Base-by-base conservation (phyloP, 2,329 filamentous ascomycete species). In the Coleophoma eucalyptorum region DNA sequence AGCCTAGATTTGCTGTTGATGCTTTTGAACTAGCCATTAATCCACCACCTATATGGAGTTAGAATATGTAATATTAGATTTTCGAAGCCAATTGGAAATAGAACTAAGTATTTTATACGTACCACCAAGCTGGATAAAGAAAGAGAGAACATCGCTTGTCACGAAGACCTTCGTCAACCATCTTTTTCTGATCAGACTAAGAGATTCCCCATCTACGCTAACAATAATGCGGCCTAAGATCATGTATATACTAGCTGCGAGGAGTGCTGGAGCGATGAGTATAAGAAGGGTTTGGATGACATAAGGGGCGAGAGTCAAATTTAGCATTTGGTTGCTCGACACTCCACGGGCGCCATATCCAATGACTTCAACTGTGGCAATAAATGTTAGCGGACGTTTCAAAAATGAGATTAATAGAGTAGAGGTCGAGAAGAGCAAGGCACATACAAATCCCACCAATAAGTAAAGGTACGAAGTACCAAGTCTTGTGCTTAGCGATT, bases 401-500 rank as follows among this genome's bases (percentile, higher is more conserved):
- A 26, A 7, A 26, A 26, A 26, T 2, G 18, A 46, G 31, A 2
- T n/a, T 15, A 34, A 20, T 26, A 46, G 2, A 46, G 21, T 11
- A 46, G 5, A 15, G 13, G 13, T 15, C 5, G n/a, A 32, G 12
- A 34, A 46, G n/a, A 33, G 3, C 6, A 46, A 46, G 34, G 32
- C 6, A 46, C 43, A 33, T 46, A 77, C 74, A 76, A 26, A 71
- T 51, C n/a, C 72, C 72, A 13, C 76, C 76, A 12, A 79, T 58
- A 7, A 73, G 54, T 43, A 79, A 73, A 0, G 77, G 71, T 1
- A 72, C 70, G 55, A 76, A 71, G 59, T 74, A 79, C 71, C 72
- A 77, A 0, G 70, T 70, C n/a, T 65, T 64, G 2, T 65, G 64
- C 18, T 59, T 61, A 32, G 70, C 16, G 38, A 75, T 55, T 35